A percentile compares a stretch with the other conserved stretches of the same genome.
These are phyloP conservation scores for Fusarium sp. DNA, from an alignment of 2,329 filamentous ascomycete genomes.

Conservation along the genomic window DNA sequence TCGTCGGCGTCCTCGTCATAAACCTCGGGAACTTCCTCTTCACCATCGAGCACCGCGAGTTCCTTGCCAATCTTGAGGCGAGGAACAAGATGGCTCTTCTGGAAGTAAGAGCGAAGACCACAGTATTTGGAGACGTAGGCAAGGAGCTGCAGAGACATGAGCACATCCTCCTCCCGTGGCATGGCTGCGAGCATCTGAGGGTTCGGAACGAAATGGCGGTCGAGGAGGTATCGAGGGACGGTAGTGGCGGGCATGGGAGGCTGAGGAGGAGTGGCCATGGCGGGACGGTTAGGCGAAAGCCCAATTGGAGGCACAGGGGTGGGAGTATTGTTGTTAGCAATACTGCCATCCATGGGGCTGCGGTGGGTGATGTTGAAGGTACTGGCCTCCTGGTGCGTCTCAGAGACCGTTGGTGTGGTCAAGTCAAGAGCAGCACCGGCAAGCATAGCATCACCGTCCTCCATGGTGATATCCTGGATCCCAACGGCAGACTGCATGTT, in stretches of 20 bases:
- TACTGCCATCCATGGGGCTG: conserved; percentile 82
- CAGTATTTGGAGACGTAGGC: conserved; percentile 99
- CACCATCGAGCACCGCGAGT: conserved; percentile 78
- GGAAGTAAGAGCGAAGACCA: conserved; percentile 93
- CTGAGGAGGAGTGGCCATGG: conserved; percentile 74
- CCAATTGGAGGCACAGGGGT: conserved; percentile 71
- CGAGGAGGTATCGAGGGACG: conserved; percentile 80
- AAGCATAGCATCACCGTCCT: conserved; percentile 80
- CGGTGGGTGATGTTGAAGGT: conserved; percentile 95
- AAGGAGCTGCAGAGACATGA: conserved; percentile 96
- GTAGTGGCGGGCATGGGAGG: conserved; percentile 74
- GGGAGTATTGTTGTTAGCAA: conserved; percentile 74
- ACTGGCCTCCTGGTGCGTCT: conserved; percentile 79
- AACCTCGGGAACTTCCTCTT: conserved; percentile 56
- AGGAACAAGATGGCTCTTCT: conserved; percentile 91
- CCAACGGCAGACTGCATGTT: conserved; percentile 83
- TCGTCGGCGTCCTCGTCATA: conserved; percentile 68
- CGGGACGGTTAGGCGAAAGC: conserved; percentile 75
- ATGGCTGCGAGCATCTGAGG: conserved; percentile 84
- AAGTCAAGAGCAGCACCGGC: conserved; percentile 77
- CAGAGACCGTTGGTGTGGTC: conserved; percentile 78
- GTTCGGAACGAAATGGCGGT: conserved; percentile 73
- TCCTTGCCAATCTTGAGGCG: conserved; percentile 89
- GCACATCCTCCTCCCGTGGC: conserved; percentile 95
- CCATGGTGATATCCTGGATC: conserved; percentile 82